Evolutionary conservation across 1,284 basidiomycete species (phyloP).

Genomic region (Fomitiporia mediterranea): DNA sequence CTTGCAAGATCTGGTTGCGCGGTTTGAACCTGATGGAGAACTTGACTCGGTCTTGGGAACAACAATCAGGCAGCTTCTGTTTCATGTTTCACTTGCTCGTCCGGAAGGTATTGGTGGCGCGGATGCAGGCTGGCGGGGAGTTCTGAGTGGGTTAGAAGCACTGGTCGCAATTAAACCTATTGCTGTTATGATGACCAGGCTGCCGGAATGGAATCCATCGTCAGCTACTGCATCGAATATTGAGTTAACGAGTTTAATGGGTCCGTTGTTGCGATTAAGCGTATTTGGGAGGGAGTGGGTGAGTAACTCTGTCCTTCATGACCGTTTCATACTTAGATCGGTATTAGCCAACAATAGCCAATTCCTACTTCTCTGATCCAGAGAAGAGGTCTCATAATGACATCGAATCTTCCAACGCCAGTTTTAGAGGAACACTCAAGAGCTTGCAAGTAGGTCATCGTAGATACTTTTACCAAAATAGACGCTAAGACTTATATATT

Average conservation of each 20-base stretch:
- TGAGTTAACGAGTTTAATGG: slow-evolving; percentile 66
- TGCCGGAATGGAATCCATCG: slow-evolving; percentile 68
- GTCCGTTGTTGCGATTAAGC: slow-evolving; percentile 76
- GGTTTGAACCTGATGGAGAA: slow-evolving; percentile 54
- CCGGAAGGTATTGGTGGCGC: slow-evolving; percentile 64
- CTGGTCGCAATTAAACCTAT: slow-evolving; percentile 81
- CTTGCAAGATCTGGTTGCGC: slow-evolving; percentile 62
- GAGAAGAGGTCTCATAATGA: slow-evolving; percentile 71
- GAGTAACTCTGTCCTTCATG: slow-evolving; percentile 29
- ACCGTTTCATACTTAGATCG: neutral
- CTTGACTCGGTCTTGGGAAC: slow-evolving; percentile 41
- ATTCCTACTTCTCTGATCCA: slow-evolving; percentile 80
- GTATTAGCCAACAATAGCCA: slow-evolving; percentile 69
- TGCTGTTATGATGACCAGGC: slow-evolving; percentile 70
- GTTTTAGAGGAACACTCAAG: slow-evolving; percentile 76
- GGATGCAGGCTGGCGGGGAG: slow-evolving; percentile 80
- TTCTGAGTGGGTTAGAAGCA: slow-evolving; percentile 77
- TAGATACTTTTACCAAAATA: neutral
- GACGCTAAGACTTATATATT: slow-evolving; percentile 8
- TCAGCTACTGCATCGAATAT: slow-evolving; percentile 54
- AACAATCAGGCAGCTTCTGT: slow-evolving; percentile 54
- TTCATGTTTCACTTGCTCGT: slow-evolving; percentile 56
- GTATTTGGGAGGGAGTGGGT: slow-evolving; percentile 89
- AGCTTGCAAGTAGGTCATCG: slow-evolving; percentile 61
- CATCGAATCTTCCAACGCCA: slow-evolving; percentile 80